These are phyloP conservation scores for Boletus sp. DNA, from an alignment of 768 basidiomycete species.

Conservation along the genomic window DNA sequence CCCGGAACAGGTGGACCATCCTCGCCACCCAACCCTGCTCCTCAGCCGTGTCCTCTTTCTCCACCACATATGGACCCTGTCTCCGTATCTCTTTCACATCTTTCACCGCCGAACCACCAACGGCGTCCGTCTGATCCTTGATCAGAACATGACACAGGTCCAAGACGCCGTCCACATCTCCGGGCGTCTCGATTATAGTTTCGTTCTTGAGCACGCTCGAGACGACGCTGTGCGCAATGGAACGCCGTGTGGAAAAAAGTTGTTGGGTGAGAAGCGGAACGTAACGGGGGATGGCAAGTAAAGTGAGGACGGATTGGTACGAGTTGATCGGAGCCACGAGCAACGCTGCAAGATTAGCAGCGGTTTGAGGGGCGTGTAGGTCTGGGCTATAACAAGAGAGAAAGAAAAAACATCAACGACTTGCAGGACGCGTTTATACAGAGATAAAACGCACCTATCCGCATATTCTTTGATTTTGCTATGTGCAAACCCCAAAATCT, in stretches of 20 bases:
- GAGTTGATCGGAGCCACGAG: constrained; percentile 94
- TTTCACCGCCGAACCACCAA: constrained; percentile 27
- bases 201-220: constrained; percentile 96
- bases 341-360: constrained; percentile 83
- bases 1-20: constrained; percentile 94
- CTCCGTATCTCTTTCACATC: constrained; percentile 46
- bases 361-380: constrained; percentile 83
- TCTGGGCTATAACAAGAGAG: constrained; percentile 58
- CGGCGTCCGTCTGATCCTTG: constrained; percentile 71
- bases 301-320: constrained; percentile 92
- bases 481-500: constrained; percentile 86
- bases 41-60: constrained; percentile 91
- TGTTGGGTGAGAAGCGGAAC: constrained; percentile 79
- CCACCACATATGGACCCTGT: constrained; percentile 58
- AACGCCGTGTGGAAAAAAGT: constrained; percentile 84
- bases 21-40: constrained; percentile 99
- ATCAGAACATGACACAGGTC: constrained; percentile 92
- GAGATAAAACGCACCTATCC: constrained; percentile 54
- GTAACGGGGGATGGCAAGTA: constrained; percentile 94
- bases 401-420: not conserved
- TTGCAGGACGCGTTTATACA: not conserved
- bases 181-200: constrained; percentile 88
- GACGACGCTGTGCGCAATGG: constrained; percentile 92
- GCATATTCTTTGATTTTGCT: constrained; percentile 81
- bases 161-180: constrained; percentile 91